Percentiles rank a stretch among this genome's conserved stretches.
These are phyloP conservation scores for Leptosphaerulina australis DNA, from an alignment of 2,329 filamentous ascomycete genomes.

Conservation along the genomic window DNA sequence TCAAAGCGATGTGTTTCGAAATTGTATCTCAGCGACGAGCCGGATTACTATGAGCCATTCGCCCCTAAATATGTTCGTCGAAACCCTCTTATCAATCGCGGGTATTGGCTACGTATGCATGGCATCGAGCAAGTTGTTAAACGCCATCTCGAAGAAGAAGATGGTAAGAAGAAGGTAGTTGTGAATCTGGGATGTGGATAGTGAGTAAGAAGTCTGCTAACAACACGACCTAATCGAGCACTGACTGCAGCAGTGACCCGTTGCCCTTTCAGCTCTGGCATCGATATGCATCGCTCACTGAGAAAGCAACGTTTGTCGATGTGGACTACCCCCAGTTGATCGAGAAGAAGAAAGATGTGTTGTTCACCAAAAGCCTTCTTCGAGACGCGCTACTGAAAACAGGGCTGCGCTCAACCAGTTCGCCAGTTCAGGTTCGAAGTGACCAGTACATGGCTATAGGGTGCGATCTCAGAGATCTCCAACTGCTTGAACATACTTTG, in stretches of 20 bases:
- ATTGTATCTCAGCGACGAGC: slow-evolving; percentile 76
- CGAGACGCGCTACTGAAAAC: slow-evolving; percentile 44
- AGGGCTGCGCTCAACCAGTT: slow-evolving; percentile 35
- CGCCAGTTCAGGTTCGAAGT: slow-evolving; percentile 53
- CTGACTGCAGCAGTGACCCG: slow-evolving; percentile 65
- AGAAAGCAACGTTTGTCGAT: slow-evolving; percentile 74
- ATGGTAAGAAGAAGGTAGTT: slow-evolving; percentile 69
- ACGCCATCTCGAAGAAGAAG: slow-evolving; percentile 68
- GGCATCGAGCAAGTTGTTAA: slow-evolving; percentile 77
- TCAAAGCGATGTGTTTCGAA: slow-evolving; percentile 93
- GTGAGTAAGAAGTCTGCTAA: slow-evolving; percentile 61
- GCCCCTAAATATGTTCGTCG: slow-evolving; percentile 82
- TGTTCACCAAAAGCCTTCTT: slow-evolving; percentile 61
- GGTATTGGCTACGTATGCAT: slow-evolving; percentile 85
- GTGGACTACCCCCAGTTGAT: slow-evolving; percentile 86
- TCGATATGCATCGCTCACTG: slow-evolving; percentile 65
- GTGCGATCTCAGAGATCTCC: slow-evolving; percentile 76
- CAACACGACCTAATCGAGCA: slow-evolving; percentile 2
- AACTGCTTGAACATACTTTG: slow-evolving; percentile 65
- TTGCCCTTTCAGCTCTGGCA: slow-evolving; percentile 82
- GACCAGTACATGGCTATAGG: slow-evolving; percentile 78
- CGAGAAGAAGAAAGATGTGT: slow-evolving; percentile 71
- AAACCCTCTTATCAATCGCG: slow-evolving; percentile 87
- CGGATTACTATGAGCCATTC: slow-evolving; percentile 87
- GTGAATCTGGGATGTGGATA: slow-evolving; percentile 90